Evolutionary conservation across 352 stramenopile species (phyloP).

Genomic region (Thalassiosira ordinaria): DNA sequence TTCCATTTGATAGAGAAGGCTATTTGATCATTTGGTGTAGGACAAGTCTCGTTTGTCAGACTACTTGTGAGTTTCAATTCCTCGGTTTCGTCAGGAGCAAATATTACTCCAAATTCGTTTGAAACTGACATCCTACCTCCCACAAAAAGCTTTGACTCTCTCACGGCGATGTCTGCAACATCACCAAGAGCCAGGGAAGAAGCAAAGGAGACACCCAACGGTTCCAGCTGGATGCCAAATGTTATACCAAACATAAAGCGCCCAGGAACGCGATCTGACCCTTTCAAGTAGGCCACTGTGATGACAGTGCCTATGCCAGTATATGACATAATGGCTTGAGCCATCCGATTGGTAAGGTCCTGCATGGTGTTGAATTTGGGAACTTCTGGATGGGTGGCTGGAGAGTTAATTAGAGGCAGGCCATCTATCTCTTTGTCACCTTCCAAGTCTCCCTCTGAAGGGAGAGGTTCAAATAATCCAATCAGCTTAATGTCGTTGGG

Average conservation of each 20-base stretch:
- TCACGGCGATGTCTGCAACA: conserved; percentile 27
- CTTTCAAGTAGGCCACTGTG: conserved; percentile 14
- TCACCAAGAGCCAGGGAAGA: conserved; percentile 32
- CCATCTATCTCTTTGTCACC: too few species aligned
- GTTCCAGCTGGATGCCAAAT: conserved; percentile 27
- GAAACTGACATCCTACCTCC: conserved; percentile 17
- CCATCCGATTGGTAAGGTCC: conserved; percentile 37
- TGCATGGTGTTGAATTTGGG: conserved; percentile 38
- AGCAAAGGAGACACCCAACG: conserved; percentile 22
- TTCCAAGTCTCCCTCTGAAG: too few species aligned
- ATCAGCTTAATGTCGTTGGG: conserved; percentile 44
- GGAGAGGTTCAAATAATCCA: conserved; percentile 36
- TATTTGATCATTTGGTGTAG: too few species aligned
- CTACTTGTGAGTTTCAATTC: too few species aligned
- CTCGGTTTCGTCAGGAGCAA: too few species aligned
- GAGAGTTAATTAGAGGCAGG: conserved; percentile 39
- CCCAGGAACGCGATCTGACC: not conserved
- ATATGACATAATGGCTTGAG: conserved; percentile 24
- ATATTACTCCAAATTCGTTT: conserved; percentile 41
- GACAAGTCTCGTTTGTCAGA: too few species aligned
- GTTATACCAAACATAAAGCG: conserved; percentile 43
- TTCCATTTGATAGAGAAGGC: too few species aligned
- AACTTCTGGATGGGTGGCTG: conserved; percentile 19
- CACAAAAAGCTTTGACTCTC: conserved; percentile 24
- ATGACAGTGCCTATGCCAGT: conserved; percentile 27